phyloP scores from a whole-genome alignment of 2,329 filamentous ascomycete species.

The Helminthosporium solani region DNA sequence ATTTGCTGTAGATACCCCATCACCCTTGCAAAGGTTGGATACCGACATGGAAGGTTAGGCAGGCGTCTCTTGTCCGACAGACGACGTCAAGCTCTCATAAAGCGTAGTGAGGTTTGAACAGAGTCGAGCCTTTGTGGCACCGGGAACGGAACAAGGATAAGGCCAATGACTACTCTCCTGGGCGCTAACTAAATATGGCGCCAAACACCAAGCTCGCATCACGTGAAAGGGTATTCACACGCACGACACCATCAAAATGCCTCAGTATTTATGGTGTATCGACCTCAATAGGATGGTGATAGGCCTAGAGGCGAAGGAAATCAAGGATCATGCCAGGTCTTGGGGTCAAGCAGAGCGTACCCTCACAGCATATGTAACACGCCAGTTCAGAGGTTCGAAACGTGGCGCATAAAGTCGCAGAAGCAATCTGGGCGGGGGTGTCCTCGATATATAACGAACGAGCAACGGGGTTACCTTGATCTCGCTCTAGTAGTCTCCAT shows the following conservation, averaged over 20 bases:
- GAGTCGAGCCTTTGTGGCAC: background rate
- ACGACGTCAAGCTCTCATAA: background rate
- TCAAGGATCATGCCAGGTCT: background rate
- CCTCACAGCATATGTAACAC: no score
- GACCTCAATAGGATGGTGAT: no score
- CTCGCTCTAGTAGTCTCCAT: no score
- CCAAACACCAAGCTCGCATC: background rate
- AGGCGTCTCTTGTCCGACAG: background rate
- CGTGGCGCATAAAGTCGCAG: constrained; percentile 15
- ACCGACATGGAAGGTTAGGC: no score
- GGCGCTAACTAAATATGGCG: constrained; percentile 7
- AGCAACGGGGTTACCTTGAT: background rate
- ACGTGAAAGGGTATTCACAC: no score
- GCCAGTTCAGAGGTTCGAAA: constrained; percentile 18
- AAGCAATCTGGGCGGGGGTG: background rate
- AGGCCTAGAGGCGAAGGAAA: no score
- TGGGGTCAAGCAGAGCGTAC: no score
- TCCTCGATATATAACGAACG: background rate
- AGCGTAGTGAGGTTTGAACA: background rate
- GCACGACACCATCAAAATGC: background rate
- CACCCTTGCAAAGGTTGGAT: no score
- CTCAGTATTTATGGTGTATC: no score
- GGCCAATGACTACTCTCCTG: constrained; percentile 2
- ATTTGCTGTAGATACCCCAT: no score
- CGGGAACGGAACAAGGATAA: constrained; percentile 5